Evolutionary conservation across 2,329 filamentous ascomycete species (phyloP).

Genomic region (Monilinia aucupariae): DNA sequence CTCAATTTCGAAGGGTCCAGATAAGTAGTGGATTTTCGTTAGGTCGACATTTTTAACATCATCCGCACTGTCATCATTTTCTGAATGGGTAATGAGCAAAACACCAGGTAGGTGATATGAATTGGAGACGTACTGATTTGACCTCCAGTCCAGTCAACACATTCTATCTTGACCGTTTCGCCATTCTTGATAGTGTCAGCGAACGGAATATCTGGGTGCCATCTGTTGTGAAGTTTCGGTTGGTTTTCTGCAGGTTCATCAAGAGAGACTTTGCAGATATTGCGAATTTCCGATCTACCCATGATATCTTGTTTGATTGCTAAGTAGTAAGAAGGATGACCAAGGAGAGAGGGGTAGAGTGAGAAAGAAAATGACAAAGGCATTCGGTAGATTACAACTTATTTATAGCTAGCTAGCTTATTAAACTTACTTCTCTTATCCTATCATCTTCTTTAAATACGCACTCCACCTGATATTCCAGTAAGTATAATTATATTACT

Average conservation of each 20-base stretch:
- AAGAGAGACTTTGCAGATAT: constrained; percentile 66
- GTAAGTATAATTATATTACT: too few relatives aligned
- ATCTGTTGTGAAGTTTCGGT: constrained; percentile 71
- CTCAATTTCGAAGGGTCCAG: constrained; percentile 82
- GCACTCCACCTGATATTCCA: too few relatives aligned
- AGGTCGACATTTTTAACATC: constrained; percentile 81
- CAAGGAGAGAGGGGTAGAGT: not conserved
- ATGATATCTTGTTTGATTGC: constrained; percentile 33
- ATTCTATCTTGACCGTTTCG: constrained; percentile 91
- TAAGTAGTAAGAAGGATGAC: not conserved
- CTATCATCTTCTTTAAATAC: too few relatives aligned
- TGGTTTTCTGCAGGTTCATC: constrained; percentile 68
- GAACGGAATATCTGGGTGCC: constrained; percentile 85
- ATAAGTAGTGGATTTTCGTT: constrained; percentile 80
- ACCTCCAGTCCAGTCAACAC: constrained; percentile 59
- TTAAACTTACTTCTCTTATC: not conserved
- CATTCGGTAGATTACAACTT: not conserved
- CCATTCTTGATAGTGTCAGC: constrained; percentile 69
- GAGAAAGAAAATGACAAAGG: not conserved
- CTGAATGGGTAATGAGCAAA: constrained; percentile 26
- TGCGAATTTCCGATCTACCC: constrained; percentile 56
- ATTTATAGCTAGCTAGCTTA: not conserved
- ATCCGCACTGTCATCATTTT: constrained; percentile 84
- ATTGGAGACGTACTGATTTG: constrained; percentile 63
- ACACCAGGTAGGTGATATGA: not conserved